These are phyloP conservation scores for Annulohypoxylon truncatum DNA, from an alignment of 2,329 filamentous ascomycete species.

Conservation along the genomic window DNA sequence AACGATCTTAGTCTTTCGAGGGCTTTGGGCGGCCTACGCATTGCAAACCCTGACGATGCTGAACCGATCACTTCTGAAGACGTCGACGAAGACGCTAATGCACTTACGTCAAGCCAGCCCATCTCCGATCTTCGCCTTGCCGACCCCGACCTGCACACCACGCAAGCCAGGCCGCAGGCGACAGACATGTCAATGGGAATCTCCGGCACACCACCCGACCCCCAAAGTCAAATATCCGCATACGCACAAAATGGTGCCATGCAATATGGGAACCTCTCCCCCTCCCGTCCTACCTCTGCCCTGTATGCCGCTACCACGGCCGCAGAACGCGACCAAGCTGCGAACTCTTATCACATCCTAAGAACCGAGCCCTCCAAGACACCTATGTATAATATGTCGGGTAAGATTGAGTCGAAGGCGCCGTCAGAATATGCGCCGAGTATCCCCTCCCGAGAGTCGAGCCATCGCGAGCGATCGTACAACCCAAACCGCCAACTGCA, in stretches of 20 bases:
- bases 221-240: conserved; percentile 40
- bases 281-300: conserved; percentile 50
- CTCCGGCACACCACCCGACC: conserved; percentile 43
- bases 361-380: conserved; percentile 69
- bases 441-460: conserved; percentile 74
- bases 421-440: conserved; percentile 68
- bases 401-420: conserved; percentile 72
- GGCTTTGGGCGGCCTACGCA: conserved; percentile 91
- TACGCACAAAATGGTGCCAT: conserved; percentile 42
- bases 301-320: conserved; percentile 47
- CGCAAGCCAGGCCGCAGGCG: conserved; percentile 39
- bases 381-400: conserved; percentile 65
- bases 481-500: conserved; percentile 68
- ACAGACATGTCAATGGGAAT: conserved; percentile 41
- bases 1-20: conserved; percentile 92
- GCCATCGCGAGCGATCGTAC: conserved; percentile 76
- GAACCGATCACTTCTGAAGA: conserved; percentile 52
- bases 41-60: conserved; percentile 92
- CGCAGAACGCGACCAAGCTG: conserved; percentile 51
- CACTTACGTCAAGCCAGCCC: conserved; percentile 39
- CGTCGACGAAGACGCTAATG: conserved; percentile 49
- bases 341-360: conserved; percentile 56
- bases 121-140: conserved; percentile 34
- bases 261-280: conserved; percentile 44
- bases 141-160: conserved; percentile 43